phyloP scores from a whole-genome alignment of 2,329 filamentous ascomycete genomes.

The Rachicladosporium sp. region DNA sequence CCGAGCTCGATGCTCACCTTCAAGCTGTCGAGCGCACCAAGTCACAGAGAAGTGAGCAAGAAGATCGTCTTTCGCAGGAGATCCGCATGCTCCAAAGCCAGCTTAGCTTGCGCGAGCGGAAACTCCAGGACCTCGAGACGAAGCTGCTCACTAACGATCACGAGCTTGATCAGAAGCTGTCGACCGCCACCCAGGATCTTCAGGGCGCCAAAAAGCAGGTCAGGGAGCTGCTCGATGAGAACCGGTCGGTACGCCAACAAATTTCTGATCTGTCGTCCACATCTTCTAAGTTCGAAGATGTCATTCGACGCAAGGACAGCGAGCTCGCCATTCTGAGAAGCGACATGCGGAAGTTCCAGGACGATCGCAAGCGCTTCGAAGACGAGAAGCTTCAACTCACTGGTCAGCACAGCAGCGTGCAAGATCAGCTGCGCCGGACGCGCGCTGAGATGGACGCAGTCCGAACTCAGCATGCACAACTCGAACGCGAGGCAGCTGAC shows the following conservation, averaged over 20 bases:
- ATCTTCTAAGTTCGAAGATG: constrained; percentile 87
- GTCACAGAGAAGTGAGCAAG: constrained; percentile 61
- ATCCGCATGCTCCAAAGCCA: constrained; percentile 88
- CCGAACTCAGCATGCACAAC: constrained; percentile 68
- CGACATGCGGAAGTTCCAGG: constrained; percentile 72
- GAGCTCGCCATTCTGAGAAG: constrained; percentile 74
- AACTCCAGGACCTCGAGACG: constrained; percentile 72
- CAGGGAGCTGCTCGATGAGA: constrained; percentile 66
- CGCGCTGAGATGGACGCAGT: constrained; percentile 82
- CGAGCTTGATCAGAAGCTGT: constrained; percentile 76
- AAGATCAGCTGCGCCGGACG: constrained; percentile 64
- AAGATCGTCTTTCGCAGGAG: constrained; percentile 67
- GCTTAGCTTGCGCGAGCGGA: constrained; percentile 75
- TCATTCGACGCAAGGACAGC: constrained; percentile 86
- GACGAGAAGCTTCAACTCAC: constrained; percentile 61
- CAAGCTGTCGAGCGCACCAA: constrained; percentile 58
- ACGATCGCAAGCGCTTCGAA: constrained; percentile 66
- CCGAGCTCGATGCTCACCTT: constrained; percentile 58
- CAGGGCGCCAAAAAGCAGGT: constrained; percentile 61
- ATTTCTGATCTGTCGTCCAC: constrained; percentile 79
- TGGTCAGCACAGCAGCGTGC: constrained; percentile 66
- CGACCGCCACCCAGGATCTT: constrained; percentile 66
- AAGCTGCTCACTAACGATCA: constrained; percentile 78
- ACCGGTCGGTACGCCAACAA: constrained; percentile 70
- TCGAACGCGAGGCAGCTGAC: constrained; percentile 81